Evolutionary conservation across 2,329 filamentous ascomycete species (phyloP).

Genomic region (Zelopaecilomyces penicillatus): DNA sequence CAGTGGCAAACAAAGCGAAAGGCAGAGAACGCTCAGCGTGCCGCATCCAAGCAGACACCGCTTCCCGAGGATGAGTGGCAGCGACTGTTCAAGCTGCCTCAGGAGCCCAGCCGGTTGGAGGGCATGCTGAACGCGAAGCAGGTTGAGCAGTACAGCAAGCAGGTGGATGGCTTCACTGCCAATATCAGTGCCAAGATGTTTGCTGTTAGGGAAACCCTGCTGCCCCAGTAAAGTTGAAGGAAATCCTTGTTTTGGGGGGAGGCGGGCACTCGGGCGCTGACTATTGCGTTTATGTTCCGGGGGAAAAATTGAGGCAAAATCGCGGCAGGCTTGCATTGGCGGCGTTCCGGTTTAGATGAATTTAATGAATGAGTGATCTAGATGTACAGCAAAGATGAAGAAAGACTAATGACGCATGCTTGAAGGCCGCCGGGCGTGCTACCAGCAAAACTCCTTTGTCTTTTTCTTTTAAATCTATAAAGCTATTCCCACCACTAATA

Average conservation of each 20-base stretch:
- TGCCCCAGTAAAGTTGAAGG: constrained; percentile 39
- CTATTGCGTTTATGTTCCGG: constrained; percentile 4
- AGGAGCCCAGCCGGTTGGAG: constrained; percentile 87
- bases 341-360: constrained; percentile 33
- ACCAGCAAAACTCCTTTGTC: no score
- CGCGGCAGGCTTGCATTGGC: constrained; percentile 29
- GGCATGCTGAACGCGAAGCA: constrained; percentile 91
- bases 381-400: constrained; percentile 25
- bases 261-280: not conserved
- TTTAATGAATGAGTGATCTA: constrained; percentile 29
- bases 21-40: constrained; percentile 81
- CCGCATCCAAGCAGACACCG: constrained; percentile 76
- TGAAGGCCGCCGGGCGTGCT: not conserved
- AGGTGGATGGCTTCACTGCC: constrained; percentile 93
- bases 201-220: constrained; percentile 67
- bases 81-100: constrained; percentile 92
- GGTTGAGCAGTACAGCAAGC: constrained; percentile 95
- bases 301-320: constrained; percentile 15
- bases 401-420: constrained; percentile 20
- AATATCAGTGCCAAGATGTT: constrained; percentile 96
- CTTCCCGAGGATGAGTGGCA: constrained; percentile 98
- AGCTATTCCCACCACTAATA: no score
- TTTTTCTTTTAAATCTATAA: no score
- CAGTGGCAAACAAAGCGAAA: constrained; percentile 97
- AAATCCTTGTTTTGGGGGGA: not conserved